Conservation (phyloP, 225 moss, liverwort and hornwort genomes). For the Polytrichum formosum region DNA sequence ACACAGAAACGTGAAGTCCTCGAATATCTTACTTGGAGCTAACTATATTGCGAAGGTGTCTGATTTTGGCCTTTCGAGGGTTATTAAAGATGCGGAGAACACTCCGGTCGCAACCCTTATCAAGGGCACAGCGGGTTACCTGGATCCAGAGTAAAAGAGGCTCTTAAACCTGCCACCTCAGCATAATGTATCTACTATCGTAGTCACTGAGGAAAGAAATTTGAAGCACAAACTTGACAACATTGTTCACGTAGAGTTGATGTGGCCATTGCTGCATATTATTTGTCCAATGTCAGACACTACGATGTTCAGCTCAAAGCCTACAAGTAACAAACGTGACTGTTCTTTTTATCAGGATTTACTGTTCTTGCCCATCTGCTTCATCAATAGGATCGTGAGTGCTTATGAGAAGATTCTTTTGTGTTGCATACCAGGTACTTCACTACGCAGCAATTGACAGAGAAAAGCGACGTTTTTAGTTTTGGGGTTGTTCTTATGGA, state of each 20-base stretch:
- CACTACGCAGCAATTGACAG: constrained; percentile 49
- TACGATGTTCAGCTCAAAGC: no score
- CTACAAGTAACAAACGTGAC: no score
- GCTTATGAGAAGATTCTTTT: neutral
- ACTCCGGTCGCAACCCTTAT: constrained; percentile 29
- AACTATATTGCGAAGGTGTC: constrained; percentile 60
- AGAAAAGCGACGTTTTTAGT: constrained; percentile 79
- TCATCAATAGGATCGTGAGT: no score
- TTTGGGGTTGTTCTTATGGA: constrained; percentile 79
- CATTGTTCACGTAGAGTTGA: no score
- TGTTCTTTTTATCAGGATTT: no score
- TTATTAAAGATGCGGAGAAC: constrained; percentile 24
- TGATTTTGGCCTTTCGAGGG: constrained; percentile 54
- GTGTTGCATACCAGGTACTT: constrained; percentile 48
- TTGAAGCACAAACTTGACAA: no score
- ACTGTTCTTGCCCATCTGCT: no score
- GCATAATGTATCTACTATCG: no score
- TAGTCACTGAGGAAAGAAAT: no score
- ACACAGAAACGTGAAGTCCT: constrained; percentile 71
- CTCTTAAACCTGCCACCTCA: constrained; percentile 1
- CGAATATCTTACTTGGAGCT: constrained; percentile 61
- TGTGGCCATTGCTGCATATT: no score
- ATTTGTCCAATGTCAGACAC: no score
- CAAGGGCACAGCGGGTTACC: constrained; percentile 69
- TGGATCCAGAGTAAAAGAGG: constrained; percentile 70